phyloP scores from a whole-genome alignment of 768 basidiomycete species.

The Rhizopogon roseolus region DNA sequence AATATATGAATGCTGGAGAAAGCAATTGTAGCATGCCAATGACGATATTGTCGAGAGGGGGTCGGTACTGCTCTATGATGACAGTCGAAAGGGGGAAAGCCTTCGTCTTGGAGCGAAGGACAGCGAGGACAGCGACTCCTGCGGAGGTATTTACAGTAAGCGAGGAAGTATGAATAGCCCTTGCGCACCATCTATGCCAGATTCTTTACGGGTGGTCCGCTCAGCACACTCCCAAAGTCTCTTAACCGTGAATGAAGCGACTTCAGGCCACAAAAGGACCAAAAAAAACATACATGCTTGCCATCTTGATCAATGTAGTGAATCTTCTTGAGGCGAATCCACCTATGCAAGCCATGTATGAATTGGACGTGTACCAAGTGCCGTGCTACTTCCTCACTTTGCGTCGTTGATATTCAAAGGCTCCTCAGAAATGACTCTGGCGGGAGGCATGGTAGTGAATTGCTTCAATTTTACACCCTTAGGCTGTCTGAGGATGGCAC shows the following conservation, averaged over 20 bases:
- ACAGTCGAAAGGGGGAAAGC: constrained; percentile 75
- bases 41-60: constrained; percentile 73
- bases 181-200: constrained; percentile 73
- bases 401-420: constrained; percentile 53
- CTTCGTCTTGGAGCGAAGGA: constrained; percentile 70
- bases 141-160: background rate
- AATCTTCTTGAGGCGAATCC: constrained; percentile 81
- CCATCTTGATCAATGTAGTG: constrained; percentile 77
- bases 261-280: background rate
- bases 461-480: background rate
- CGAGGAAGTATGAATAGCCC: background rate
- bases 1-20: background rate
- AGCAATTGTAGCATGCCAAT: constrained; percentile 46
- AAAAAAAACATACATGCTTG: constrained; percentile 45
- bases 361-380: background rate
- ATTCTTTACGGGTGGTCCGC: constrained; percentile 69
- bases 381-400: constrained; percentile 38
- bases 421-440: constrained; percentile 49
- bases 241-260: constrained; percentile 30
- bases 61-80: constrained; percentile 89
- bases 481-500: background rate
- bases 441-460: constrained; percentile 26
- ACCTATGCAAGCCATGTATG: constrained; percentile 40
- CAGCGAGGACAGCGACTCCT: constrained; percentile 84
- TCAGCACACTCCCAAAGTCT: constrained; percentile 89